Base-by-base conservation (phyloP, 2,329 filamentous ascomycete genomes). In the Fusarium sp. region DNA sequence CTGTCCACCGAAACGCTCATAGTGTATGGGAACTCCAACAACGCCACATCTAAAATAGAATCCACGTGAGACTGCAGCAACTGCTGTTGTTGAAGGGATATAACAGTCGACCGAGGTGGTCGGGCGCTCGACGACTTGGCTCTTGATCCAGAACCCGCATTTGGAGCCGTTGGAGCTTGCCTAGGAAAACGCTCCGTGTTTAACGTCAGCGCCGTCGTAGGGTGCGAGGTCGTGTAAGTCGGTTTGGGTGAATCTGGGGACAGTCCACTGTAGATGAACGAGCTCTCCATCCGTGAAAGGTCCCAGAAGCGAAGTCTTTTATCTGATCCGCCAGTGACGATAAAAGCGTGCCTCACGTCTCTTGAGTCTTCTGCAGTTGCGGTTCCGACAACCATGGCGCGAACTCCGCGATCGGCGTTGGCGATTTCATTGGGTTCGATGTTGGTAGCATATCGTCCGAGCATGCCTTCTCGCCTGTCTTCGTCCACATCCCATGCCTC, bases 271-370 rank as follows among this genome's bases (percentile, higher is more conserved):
- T 97, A 91, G 18, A 98, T 88, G 62, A 88, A 86, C 44, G 94
- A 97, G 65, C 90, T 89, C 77, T 97, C 94, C 14, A 94, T 87
- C 14, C 91, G 91, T 14, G 90, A 86, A 18, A 96, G 86, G 78
- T 99, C 95, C 96, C 96, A 99, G 82, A 97, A 98, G 14, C 96
- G 90, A 22, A 99, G 88, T 81, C 93, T 96, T 82, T 93, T 94
- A 81, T 98, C 96, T 15, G 93, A 93, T 0, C 95, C 95, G 22
- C 92, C 95, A 1, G 94, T 96, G 41, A 99, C 84, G 50, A 98
- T 89, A 79, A 96, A 98, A 0, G 93, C 92, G 76, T 94, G 91
- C 63, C 92, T 91, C 7, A 92, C 88, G 50, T 95, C 93, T 46
- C 89, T 86, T 64, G 90, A 90, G 55, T 94, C 91, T 29, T 90